These are phyloP conservation scores for Dothistroma pini DNA, from an alignment of 2,329 filamentous ascomycete species.

Conservation along the genomic window DNA sequence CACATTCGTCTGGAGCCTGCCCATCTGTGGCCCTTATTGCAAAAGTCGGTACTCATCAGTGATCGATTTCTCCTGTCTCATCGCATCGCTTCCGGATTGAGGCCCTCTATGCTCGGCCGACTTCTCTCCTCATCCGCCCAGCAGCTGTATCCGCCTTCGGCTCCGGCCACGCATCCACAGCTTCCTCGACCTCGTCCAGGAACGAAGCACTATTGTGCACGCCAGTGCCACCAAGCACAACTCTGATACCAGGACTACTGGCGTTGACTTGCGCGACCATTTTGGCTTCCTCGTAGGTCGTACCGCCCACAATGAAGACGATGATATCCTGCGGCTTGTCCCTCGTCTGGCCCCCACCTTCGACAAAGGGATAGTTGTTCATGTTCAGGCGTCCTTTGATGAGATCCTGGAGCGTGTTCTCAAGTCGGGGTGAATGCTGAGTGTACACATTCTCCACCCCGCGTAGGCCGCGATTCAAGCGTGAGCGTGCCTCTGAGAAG, in stretches of 20 bases:
- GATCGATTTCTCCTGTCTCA: not conserved
- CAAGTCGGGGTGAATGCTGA: slow-evolving; percentile 86
- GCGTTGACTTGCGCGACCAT: slow-evolving; percentile 94
- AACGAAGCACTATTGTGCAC: slow-evolving; percentile 87
- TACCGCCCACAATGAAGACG: slow-evolving; percentile 88
- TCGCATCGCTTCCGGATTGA: not conserved
- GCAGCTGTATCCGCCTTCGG: slow-evolving; percentile 56
- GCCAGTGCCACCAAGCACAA: slow-evolving; percentile 83
- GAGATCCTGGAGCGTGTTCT: slow-evolving; percentile 83
- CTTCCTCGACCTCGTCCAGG: slow-evolving; percentile 86
- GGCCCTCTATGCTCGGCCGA: slow-evolving; percentile 43
- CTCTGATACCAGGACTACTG: slow-evolving; percentile 78
- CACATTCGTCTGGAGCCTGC: too few species aligned
- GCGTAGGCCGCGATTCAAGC: slow-evolving; percentile 84
- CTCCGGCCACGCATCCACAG: slow-evolving; percentile 82
- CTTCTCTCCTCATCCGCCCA: slow-evolving; percentile 59
- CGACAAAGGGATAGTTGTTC: slow-evolving; percentile 88
- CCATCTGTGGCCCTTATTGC: too few species aligned
- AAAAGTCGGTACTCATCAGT: not conserved
- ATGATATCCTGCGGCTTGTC: slow-evolving; percentile 98
- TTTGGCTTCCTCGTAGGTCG: slow-evolving; percentile 96
- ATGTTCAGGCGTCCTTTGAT: slow-evolving; percentile 88
- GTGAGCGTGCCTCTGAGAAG: slow-evolving; percentile 79
- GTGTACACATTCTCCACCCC: slow-evolving; percentile 99
- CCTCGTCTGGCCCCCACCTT: slow-evolving; percentile 77